Conservation (phyloP, 805 yeast species). For the Candida chilensis region DNA sequence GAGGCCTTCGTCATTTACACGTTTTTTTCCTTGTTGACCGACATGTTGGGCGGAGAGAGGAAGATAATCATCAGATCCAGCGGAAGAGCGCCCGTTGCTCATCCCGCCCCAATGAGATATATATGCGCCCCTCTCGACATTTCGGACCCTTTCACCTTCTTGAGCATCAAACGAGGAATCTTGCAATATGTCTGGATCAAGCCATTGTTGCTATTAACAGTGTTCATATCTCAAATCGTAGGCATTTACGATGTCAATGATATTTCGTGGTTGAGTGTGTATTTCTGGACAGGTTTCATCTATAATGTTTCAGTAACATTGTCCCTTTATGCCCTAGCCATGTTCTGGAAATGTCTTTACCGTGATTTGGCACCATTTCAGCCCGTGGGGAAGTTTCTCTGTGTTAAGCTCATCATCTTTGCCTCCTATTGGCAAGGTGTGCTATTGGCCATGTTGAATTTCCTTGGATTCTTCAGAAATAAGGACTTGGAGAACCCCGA, state of each 20-base stretch:
- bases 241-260: constrained; percentile 44
- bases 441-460: constrained; percentile 41
- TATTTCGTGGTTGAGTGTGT: constrained; percentile 37
- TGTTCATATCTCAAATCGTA: constrained; percentile 33
- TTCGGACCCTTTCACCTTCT: constrained; percentile 74
- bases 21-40: constrained; percentile 75
- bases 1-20: constrained; percentile 96
- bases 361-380: constrained; percentile 66
- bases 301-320: constrained; percentile 78
- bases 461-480: constrained; percentile 30
- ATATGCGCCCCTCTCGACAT: constrained; percentile 59
- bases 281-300: constrained; percentile 55
- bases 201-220: constrained; percentile 64
- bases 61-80: constrained; percentile 64
- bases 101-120: constrained; percentile 49
- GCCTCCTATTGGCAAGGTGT: constrained; percentile 98
- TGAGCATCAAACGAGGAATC: constrained; percentile 73
- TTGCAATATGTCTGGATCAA: constrained; percentile 94
- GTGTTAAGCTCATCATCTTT: constrained; percentile 89
- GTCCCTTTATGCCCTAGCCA: constrained; percentile 76
- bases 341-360: constrained; percentile 90
- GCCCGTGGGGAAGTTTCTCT: constrained; percentile 88
- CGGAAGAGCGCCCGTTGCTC: constrained; percentile 63
- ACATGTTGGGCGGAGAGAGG: constrained; percentile 88
- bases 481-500: constrained; percentile 20